Conservation (phyloP, 73 alveolate species). For the Uronychia setigera region DNA sequence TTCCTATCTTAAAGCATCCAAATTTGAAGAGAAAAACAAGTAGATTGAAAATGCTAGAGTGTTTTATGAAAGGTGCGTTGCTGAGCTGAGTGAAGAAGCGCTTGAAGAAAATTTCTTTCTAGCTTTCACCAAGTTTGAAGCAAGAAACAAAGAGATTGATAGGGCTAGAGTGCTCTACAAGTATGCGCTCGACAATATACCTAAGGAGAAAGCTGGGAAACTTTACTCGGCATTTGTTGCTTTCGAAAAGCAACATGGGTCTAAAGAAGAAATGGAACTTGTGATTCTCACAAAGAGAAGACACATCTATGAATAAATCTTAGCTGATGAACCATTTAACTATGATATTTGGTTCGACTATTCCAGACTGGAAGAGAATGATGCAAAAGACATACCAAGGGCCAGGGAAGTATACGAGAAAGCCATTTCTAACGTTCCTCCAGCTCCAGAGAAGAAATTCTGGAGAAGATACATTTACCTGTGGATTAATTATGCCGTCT, state of each 20-base stretch:
- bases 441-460: slow-evolving; percentile 76
- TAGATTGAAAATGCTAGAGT: slow-evolving; percentile 86
- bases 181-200: slow-evolving; percentile 90
- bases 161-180: slow-evolving; percentile 95
- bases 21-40: slow-evolving; percentile 96
- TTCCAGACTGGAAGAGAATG: slow-evolving; percentile 91
- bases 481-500: slow-evolving; percentile 97
- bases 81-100: slow-evolving; percentile 93
- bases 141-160: slow-evolving; percentile 91
- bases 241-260: slow-evolving; percentile 98
- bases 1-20: slow-evolving; percentile 97
- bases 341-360: slow-evolving; percentile 97
- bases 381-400: slow-evolving; percentile 73
- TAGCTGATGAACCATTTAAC: slow-evolving; percentile 72
- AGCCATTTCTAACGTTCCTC: slow-evolving; percentile 93
- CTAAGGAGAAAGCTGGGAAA: slow-evolving; percentile 82
- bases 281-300: slow-evolving; percentile 92
- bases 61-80: slow-evolving; percentile 92
- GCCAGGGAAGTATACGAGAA: slow-evolving; percentile 92
- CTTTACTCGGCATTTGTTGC: slow-evolving; percentile 88
- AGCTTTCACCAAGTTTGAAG: slow-evolving; percentile 94
- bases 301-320: slow-evolving; percentile 75
- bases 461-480: slow-evolving; percentile 92
- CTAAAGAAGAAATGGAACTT: slow-evolving; percentile 95
- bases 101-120: slow-evolving; percentile 91